Base-by-base conservation (phyloP, 345 rosid species). In the Syzygium grande region DNA sequence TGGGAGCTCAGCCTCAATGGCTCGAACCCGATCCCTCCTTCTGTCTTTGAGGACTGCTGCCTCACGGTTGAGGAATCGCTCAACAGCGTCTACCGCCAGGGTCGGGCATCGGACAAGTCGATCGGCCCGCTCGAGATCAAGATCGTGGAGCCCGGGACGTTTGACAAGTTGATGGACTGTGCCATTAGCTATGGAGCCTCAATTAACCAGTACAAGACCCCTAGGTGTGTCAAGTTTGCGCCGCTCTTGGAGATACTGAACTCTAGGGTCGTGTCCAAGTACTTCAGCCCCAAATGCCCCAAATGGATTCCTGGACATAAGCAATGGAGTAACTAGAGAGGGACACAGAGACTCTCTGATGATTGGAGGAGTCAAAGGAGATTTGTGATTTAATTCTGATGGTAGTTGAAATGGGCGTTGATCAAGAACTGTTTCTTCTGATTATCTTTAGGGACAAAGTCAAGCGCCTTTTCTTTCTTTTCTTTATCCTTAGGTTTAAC, bases 161-260 rank as follows among this genome's bases (percentile, higher is more conserved):
- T 97, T 80, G 99, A 97, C 89, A 97, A 97, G 93, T 93, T 97
- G 61, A 97, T 97, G 99, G 99, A 97, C 91, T 96, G 96, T 88
- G 98, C 99, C 63, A 96, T 97, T 19, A 97, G 99, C 92, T 84
- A 92, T 41, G 99, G 99, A 9, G 99, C 99, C 59, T 97, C 99
- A 29, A 96, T 97, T 25, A 96, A 96, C 90, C 99, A 97, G 92
- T 97, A 97, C 92, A 97, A 97, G 94, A 95, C 99, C 21, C 99
- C 99, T 8, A 93, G 99, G 91, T 97, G 99, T 85, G 98, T 97
- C 89, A 97, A 97, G 90, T 96, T 94, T 89, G 97, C 93, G 53
- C 99, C 99, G 51, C 95, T 97, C 87, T 89, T 97, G 84, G 99
- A 97, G 96, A 95, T 97, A 52, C 85, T 97, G 90, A 96, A 92